A percentile compares a stretch with the other conserved stretches of the same genome.
These are phyloP conservation scores for Colletotrichum lindemuthianum DNA, from an alignment of 2,329 filamentous ascomycete species.

Conservation along the genomic window DNA sequence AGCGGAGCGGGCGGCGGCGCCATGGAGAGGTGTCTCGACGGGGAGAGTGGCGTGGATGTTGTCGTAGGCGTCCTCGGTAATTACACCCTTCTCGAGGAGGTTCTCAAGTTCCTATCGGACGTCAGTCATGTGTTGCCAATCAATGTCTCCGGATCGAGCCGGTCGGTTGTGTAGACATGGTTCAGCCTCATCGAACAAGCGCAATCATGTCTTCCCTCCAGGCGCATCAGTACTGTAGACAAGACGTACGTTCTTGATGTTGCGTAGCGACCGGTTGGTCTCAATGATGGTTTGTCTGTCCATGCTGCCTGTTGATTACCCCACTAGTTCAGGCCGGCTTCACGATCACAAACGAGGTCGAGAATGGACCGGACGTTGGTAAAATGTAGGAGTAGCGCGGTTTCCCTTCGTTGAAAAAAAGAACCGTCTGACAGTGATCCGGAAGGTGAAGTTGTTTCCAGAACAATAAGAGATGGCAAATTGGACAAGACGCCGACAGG, in stretches of 20 bases:
- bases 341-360: not conserved
- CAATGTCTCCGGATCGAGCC: slow-evolving; percentile 8
- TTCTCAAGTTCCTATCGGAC: slow-evolving; percentile 86
- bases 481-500: slow-evolving; percentile 21
- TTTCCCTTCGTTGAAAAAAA: slow-evolving; percentile 3
- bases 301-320: slow-evolving; percentile 36
- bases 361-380: not conserved
- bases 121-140: slow-evolving; percentile 12
- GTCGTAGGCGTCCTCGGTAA: slow-evolving; percentile 79
- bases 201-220: not conserved
- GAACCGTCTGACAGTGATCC: not conserved
- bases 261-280: slow-evolving; percentile 86
- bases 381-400: not conserved
- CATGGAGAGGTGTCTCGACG: slow-evolving; percentile 69
- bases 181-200: not conserved
- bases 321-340: slow-evolving; percentile 10
- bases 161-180: slow-evolving; percentile 10
- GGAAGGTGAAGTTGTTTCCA: slow-evolving; percentile 31
- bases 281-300: slow-evolving; percentile 70
- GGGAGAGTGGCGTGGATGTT: slow-evolving; percentile 80
- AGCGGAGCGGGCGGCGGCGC: slow-evolving; percentile 54
- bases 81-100: slow-evolving; percentile 83
- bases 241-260: slow-evolving; percentile 80
- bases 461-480: slow-evolving; percentile 28
- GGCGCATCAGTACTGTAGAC: not conserved